Evolutionary conservation across 106 monocot species (phyloP).

Genomic region (Alisma plantagoaquatica): DNA sequence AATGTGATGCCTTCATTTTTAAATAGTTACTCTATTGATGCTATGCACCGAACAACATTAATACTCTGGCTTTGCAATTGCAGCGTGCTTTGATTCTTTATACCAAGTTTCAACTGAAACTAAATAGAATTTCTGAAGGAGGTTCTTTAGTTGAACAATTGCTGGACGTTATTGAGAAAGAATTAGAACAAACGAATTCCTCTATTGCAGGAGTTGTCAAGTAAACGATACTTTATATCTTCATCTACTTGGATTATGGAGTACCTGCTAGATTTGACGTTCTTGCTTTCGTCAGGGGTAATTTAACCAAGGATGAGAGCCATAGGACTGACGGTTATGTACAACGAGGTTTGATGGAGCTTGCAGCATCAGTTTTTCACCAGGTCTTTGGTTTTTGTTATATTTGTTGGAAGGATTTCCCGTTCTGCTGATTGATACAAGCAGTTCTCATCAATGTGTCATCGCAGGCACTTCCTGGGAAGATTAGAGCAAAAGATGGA

Average conservation of each 20-base stretch:
- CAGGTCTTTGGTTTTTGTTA: slow-evolving; percentile 27
- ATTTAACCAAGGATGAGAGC: slow-evolving; percentile 59
- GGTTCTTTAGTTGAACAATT: slow-evolving; percentile 40
- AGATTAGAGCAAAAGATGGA: slow-evolving; percentile 16
- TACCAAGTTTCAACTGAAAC: slow-evolving; percentile 48
- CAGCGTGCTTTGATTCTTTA: slow-evolving; percentile 64
- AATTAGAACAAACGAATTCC: slow-evolving; percentile 47
- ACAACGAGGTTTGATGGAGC: slow-evolving; percentile 55
- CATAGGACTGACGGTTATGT: slow-evolving; percentile 22
- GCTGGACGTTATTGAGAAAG: slow-evolving; percentile 62
- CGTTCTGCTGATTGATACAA: not conserved
- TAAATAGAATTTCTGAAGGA: slow-evolving; percentile 34
- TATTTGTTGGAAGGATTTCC: not conserved
- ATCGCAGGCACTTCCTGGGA: slow-evolving; percentile 42
- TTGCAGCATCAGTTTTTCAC: slow-evolving; percentile 66
- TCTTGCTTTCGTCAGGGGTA: slow-evolving; percentile 41
- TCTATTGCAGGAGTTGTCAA: slow-evolving; percentile 25
- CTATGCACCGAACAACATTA: too few relatives aligned
- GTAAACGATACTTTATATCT: slow-evolving; percentile 18
- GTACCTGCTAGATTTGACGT: too few relatives aligned
- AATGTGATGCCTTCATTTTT: too few relatives aligned
- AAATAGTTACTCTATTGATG: too few relatives aligned
- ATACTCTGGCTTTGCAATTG: too few relatives aligned
- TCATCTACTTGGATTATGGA: not conserved
- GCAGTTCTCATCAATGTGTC: not conserved